Evolutionary conservation across 768 basidiomycete genomes (phyloP), one percentile per base, ranked within the genome.

Genomic region (Pleurotus sapidus): DNA sequence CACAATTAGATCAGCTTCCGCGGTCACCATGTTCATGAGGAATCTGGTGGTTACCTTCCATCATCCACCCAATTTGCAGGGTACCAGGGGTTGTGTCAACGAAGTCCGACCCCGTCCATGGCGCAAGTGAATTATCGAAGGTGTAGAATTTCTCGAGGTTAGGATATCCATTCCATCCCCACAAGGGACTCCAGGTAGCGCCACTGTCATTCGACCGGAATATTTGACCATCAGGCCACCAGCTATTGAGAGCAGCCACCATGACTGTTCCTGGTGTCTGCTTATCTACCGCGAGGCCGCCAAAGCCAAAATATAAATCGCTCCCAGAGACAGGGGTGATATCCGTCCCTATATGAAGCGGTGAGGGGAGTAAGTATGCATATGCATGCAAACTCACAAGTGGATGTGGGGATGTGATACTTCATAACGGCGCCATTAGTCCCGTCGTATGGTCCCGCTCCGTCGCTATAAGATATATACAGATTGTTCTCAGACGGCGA

Each of bases 31-130:
- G n/a, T n/a, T n/a, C n/a, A n/a, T n/a, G n/a, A n/a, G n/a, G n/a
- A n/a, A n/a, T n/a, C n/a, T n/a, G n/a, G n/a, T n/a, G n/a, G n/a
- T 59, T 56, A 72, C 83, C 69, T 74, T 88, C 85, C 80, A 88
- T 87, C 86, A 86, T 86, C 85, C 85, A 87, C 8, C 86, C 85
- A 47, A 86, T 79, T 59, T 84, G 84, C 55, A 77, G 66, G 39
- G 72, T 71, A 3, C 78, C 78, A 12, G 73, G 65, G 20, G 70
- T 75, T 1, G 70, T 73, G 17, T 78, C 74, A 5, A 78, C 78
- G 57, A 67, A 71, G 59, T 77, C 72, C 5, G 77, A 75, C n/a
- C 84, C 83, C 4, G 86, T 67, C 84, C 84, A 88, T 1, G 85
- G 85, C 0, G 84, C 83, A 46, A 83, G 72, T 4, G 74, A 64